Percentiles rank a stretch among this genome's conserved stretches.
phyloP scores from a whole-genome alignment of 805 yeast genomes.

The Candida corydali region DNA sequence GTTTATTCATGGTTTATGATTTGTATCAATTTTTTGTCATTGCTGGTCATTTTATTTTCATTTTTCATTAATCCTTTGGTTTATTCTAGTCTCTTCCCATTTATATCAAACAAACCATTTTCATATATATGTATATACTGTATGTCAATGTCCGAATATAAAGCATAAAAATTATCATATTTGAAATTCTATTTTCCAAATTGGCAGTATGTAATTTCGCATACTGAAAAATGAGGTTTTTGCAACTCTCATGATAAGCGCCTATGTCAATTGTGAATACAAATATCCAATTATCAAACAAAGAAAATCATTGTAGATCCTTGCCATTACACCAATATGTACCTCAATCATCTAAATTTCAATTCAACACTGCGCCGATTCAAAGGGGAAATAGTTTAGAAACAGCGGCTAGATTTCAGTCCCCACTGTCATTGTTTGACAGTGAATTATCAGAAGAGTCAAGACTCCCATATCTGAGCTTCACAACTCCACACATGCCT shows the following conservation, averaged over 20 bases:
- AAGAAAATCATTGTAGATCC: no score
- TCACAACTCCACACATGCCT: conserved; percentile 18
- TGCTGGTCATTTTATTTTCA: background rate
- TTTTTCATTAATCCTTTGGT: conserved; percentile 1
- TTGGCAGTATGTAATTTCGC: no score
- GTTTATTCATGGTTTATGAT: background rate
- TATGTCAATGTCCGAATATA: conserved; percentile 5
- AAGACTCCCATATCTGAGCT: background rate
- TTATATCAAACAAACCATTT: background rate
- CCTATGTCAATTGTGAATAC: no score
- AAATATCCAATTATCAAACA: no score
- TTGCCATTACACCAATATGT: no score
- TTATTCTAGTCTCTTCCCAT: conserved; percentile 7
- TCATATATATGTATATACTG: background rate
- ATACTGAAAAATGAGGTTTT: no score
- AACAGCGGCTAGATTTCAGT: background rate
- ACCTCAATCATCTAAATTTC: no score
- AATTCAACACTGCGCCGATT: background rate
- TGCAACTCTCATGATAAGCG: no score
- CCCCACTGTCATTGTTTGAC: background rate
- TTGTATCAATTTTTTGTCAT: background rate
- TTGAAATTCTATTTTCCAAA: no score
- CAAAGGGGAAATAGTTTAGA: background rate
- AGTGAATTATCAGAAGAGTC: background rate
- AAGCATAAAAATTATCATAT: background rate